Percentiles rank a stretch among this genome's conserved stretches.
Evolutionary conservation across 169 alveolate species (phyloP).

Genomic region (Plasmodium billcollinsi): DNA sequence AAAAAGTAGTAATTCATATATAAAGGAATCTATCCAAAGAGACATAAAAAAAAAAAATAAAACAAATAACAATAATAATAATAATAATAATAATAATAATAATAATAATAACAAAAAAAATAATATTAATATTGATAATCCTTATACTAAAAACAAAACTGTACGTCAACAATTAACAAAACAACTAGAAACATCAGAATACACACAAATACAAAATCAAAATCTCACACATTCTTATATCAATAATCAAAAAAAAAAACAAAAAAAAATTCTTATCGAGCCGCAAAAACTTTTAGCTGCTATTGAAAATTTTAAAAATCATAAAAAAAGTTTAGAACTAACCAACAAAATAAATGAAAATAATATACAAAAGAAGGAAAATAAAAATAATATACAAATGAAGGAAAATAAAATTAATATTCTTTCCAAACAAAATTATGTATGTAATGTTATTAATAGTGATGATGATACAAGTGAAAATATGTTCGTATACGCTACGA

Average conservation of each 20-base stretch:
- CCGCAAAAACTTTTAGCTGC: slow-evolving; percentile 33
- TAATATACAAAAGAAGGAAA: neutral
- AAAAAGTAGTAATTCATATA: neutral
- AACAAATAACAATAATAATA: neutral
- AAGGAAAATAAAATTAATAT: neutral
- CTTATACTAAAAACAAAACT: no score
- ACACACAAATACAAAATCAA: no score
- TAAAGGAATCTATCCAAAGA: neutral
- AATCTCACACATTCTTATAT: neutral
- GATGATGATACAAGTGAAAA: slow-evolving; percentile 49
- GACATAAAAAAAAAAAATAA: slow-evolving; percentile 1
- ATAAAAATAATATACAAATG: neutral
- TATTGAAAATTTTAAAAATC: slow-evolving; percentile 34
- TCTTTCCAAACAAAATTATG: slow-evolving; percentile 37
- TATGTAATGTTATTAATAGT: slow-evolving; percentile 64
- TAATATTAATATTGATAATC: neutral
- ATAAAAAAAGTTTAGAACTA: slow-evolving; percentile 20
- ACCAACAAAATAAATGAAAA: neutral
- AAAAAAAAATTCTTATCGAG: slow-evolving; percentile 30
- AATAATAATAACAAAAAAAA: neutral
- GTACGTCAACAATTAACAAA: no score
- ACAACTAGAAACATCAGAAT: no score
- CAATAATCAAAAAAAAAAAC: neutral
- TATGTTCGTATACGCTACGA: slow-evolving; percentile 24
- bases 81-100: neutral